Conservation (phyloP, 2,329 filamentous ascomycete genomes). For the Mollisia scopiformis region DNA sequence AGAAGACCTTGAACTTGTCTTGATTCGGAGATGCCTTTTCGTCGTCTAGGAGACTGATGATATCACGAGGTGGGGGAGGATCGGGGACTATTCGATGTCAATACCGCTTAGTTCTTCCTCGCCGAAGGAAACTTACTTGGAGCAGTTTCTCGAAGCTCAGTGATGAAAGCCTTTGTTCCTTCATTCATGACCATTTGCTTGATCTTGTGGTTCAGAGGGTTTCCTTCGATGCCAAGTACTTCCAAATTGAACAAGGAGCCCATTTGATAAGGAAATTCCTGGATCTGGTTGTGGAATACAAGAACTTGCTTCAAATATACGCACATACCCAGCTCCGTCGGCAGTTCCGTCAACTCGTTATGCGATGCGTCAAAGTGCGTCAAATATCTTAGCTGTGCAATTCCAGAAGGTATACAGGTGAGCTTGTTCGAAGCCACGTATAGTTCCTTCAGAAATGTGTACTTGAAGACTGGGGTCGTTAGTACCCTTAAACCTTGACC, state of each 20-base stretch:
- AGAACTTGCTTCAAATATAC: constrained; percentile 85
- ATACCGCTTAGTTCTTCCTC: constrained; percentile 18
- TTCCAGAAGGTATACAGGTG: constrained; percentile 73
- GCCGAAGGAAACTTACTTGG: constrained; percentile 64
- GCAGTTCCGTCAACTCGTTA: constrained; percentile 82
- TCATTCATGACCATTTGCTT: constrained; percentile 85
- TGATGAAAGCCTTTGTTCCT: constrained; percentile 84
- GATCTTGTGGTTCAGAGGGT: constrained; percentile 75
- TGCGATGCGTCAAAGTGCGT: constrained; percentile 85
- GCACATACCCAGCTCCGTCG: constrained; percentile 94
- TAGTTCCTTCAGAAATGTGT: constrained; percentile 86
- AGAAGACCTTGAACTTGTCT: constrained; percentile 82
- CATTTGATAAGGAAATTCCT: constrained; percentile 80
- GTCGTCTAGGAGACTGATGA: constrained; percentile 74
- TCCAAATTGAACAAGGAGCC: constrained; percentile 89
- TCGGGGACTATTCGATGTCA: constrained; percentile 63
- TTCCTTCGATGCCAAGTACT: constrained; percentile 88
- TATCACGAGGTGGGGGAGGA: constrained; percentile 75
- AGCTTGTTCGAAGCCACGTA: constrained; percentile 95
- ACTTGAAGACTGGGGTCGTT: constrained; percentile 78
- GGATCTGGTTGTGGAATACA: constrained; percentile 89
- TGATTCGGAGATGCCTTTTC: constrained; percentile 48
- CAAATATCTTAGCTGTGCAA: constrained; percentile 81
- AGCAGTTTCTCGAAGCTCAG: constrained; percentile 79
- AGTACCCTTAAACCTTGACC: constrained; percentile 92